phyloP scores from a whole-genome alignment of 2,329 filamentous ascomycete genomes.

The Aureobasidium sp. region DNA sequence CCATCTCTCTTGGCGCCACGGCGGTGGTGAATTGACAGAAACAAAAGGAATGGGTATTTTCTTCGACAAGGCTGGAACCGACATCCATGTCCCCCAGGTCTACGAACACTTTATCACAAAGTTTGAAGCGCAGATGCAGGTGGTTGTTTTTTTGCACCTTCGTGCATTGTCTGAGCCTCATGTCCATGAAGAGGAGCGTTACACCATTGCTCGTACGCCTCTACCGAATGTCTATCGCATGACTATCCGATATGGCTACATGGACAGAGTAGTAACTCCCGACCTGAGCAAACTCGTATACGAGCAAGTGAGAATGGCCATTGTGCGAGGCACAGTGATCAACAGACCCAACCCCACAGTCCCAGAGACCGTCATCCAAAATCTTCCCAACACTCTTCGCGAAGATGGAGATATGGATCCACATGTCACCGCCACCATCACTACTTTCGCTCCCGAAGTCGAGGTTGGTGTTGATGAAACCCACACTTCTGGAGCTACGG shows the following conservation, averaged over 20 bases:
- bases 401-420: neutral
- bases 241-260: slow-evolving; percentile 19
- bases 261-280: slow-evolving; percentile 18
- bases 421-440: neutral
- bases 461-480: neutral
- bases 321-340: slow-evolving; percentile 12
- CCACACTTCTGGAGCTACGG: neutral
- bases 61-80: slow-evolving; percentile 66
- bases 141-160: slow-evolving; percentile 20
- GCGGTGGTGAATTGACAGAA: slow-evolving; percentile 33
- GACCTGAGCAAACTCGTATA: slow-evolving; percentile 19
- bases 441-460: neutral
- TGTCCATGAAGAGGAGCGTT: slow-evolving; percentile 16
- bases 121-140: slow-evolving; percentile 18
- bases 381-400: neutral
- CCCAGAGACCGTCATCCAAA: neutral
- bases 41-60: slow-evolving; percentile 57
- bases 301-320: slow-evolving; percentile 17
- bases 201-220: slow-evolving; percentile 16
- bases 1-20: slow-evolving; percentile 32
- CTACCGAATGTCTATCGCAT: slow-evolving; percentile 19
- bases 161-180: slow-evolving; percentile 17
- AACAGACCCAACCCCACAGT: neutral
- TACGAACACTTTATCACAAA: slow-evolving; percentile 20
- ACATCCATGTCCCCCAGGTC: slow-evolving; percentile 42